Evolutionary conservation across 1,139 yeast species (phyloP).

Genomic region (Candida sanyaensis): DNA sequence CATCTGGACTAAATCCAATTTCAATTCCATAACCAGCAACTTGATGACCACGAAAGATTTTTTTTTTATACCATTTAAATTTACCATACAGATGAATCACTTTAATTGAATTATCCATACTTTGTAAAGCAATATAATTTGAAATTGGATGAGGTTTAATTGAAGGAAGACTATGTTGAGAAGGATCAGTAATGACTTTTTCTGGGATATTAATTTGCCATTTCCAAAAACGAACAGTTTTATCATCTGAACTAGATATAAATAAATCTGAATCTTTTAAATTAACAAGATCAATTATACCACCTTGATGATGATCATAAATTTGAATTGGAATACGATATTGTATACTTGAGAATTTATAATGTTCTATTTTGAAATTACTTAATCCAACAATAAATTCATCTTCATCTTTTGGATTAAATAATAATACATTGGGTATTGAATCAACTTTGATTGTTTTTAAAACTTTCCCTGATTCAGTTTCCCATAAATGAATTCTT

Average conservation of each 20-base stretch:
- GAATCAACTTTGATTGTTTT: slow-evolving; percentile 40
- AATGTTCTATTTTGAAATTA: slow-evolving; percentile 71
- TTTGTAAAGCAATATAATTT: slow-evolving; percentile 71
- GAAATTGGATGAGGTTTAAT: slow-evolving; percentile 61
- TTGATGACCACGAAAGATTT: slow-evolving; percentile 68
- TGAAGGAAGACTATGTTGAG: slow-evolving; percentile 78
- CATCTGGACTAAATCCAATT: slow-evolving; percentile 76
- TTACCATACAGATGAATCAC: slow-evolving; percentile 65
- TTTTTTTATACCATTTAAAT: slow-evolving; percentile 61
- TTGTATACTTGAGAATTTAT: slow-evolving; percentile 45
- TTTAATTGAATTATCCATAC: slow-evolving; percentile 74
- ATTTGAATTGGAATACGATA: slow-evolving; percentile 52
- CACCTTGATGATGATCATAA: slow-evolving; percentile 80
- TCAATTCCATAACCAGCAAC: slow-evolving; percentile 77
- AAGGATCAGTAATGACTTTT: slow-evolving; percentile 78
- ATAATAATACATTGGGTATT: slow-evolving; percentile 63
- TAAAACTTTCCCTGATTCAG: slow-evolving; percentile 68
- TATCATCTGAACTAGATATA: slow-evolving; percentile 83
- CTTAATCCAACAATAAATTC: slow-evolving; percentile 74
- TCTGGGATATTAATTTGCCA: slow-evolving; percentile 81
- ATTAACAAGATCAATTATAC: slow-evolving; percentile 65
- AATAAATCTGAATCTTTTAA: slow-evolving; percentile 57
- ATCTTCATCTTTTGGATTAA: slow-evolving; percentile 57
- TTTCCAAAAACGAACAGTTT: slow-evolving; percentile 84
- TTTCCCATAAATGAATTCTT: slow-evolving; percentile 70